Evolutionary conservation across 2,329 filamentous ascomycete species (phyloP).

Genomic region (Ophiobolus disseminans): DNA sequence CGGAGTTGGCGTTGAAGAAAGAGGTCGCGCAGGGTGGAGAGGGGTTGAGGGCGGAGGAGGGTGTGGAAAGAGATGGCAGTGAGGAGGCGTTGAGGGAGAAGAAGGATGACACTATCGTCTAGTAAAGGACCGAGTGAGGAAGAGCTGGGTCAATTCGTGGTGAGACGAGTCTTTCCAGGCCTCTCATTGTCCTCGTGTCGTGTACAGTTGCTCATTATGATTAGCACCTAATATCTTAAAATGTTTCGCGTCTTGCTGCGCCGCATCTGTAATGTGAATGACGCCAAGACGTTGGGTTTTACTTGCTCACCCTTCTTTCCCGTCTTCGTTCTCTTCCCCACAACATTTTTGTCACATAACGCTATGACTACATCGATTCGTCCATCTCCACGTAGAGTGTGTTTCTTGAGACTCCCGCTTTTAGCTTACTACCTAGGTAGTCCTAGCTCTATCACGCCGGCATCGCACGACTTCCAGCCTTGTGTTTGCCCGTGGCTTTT

Average conservation of each 20-base stretch:
- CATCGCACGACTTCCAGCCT: too few relatives aligned
- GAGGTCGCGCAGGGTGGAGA: constrained; percentile 1
- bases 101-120: constrained; percentile 5
- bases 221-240: neutral
- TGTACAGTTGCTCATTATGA: neutral
- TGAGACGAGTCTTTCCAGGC: constrained; percentile 1
- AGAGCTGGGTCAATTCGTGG: neutral
- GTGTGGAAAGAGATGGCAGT: constrained; percentile 6
- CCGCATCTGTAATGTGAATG: too few relatives aligned
- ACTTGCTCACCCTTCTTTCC: too few relatives aligned
- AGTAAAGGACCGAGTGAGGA: neutral
- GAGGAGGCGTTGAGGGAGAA: constrained; percentile 14
- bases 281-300: too few relatives aligned
- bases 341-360: too few relatives aligned
- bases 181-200: neutral
- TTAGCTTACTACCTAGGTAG: too few relatives aligned
- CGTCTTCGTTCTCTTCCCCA: too few relatives aligned
- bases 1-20: constrained; percentile 23
- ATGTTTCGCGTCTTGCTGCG: neutral
- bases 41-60: constrained; percentile 9
- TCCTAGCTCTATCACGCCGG: too few relatives aligned
- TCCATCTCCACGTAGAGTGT: too few relatives aligned
- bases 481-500: too few relatives aligned
- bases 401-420: too few relatives aligned
- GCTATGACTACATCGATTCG: too few relatives aligned